Base-by-base conservation (phyloP, 2,329 filamentous ascomycete species). In the Lachnellula subtilissima region DNA sequence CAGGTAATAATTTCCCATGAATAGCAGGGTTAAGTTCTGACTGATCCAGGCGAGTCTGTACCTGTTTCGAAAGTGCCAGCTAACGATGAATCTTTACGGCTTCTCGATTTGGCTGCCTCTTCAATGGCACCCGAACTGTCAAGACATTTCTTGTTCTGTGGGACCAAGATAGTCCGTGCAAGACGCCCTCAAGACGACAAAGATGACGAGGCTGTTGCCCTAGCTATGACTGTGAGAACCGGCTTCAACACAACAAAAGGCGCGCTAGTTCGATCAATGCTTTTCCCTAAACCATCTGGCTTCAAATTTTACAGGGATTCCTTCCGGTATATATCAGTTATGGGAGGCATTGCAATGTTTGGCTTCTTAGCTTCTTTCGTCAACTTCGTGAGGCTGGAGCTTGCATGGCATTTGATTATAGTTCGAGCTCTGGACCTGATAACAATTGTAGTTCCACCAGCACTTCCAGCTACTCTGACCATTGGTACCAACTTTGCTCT, bases 251-350 rank as follows among this genome's bases (percentile, higher is more conserved):
- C 94, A 0, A 99, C 94, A 1, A 99, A 99, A 71, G 94, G 94
- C 23, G 90, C 94, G 9, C 77, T 99, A 17, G 91, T 99, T 57
- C 88, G 94, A 23, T 97, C 94, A 0, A 99, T 99, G 93, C 81
- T 99, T 39, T 99, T 99, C 69, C 95, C 94, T 0, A 99, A 99
- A 69, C 94, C 94, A 1, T 96, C 93, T 0, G 93, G 93, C 0
- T 99, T 99, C 82, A 97, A 95, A 67, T 99, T 99, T 70, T 99
- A 99, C 71, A 85, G 91, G 43, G 94, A 99, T 71, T 97, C 93
- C 0, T 99, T 99, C 74, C 85, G 92, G 22, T 99, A 99, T 71
- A 97, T 99, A 58, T 91, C 89, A 4, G 94, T 99, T 58, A 99
- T 99, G 94, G 93, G 83, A 5, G 75, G 85, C 43, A 86, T 99